phyloP scores from a whole-genome alignment of 2,329 filamentous ascomycete species.

The Diaporthe sp. region DNA sequence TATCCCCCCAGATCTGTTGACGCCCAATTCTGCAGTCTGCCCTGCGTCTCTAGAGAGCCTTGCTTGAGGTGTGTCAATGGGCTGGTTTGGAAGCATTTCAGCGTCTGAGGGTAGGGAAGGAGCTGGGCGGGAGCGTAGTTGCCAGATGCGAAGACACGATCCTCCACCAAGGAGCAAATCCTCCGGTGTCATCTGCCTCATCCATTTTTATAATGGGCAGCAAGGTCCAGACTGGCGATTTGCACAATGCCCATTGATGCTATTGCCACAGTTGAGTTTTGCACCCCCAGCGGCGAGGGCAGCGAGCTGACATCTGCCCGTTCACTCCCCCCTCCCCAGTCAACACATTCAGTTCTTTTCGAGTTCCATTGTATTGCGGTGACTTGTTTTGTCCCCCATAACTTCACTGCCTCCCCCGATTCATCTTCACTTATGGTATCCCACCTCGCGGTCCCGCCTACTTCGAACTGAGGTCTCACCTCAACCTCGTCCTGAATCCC shows the following conservation, averaged over 20 bases:
- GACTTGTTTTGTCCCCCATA: neutral
- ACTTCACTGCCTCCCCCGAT: neutral
- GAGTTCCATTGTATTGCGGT: neutral
- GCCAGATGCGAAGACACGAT: conserved; percentile 1
- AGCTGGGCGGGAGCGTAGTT: conserved; percentile 8
- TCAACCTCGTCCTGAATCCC: neutral
- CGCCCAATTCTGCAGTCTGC: neutral
- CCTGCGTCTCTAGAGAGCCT: neutral
- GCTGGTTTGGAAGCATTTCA: neutral
- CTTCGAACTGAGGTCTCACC: neutral
- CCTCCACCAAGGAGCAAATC: neutral
- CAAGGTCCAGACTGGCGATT: neutral
- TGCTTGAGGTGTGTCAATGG: neutral
- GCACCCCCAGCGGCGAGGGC: no score
- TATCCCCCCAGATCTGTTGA: neutral
- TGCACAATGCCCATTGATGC: conserved; percentile 9
- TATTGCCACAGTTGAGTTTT: neutral
- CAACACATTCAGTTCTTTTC: neutral
- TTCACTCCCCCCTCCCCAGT: neutral
- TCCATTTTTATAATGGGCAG: neutral
- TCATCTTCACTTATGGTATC: conserved; percentile 8
- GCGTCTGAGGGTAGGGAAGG: neutral
- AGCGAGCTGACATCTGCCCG: neutral
- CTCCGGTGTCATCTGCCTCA: neutral
- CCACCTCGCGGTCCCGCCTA: neutral